phyloP scores from a whole-genome alignment of 352 stramenopile species.

The Phytophthora boehmeriae region DNA sequence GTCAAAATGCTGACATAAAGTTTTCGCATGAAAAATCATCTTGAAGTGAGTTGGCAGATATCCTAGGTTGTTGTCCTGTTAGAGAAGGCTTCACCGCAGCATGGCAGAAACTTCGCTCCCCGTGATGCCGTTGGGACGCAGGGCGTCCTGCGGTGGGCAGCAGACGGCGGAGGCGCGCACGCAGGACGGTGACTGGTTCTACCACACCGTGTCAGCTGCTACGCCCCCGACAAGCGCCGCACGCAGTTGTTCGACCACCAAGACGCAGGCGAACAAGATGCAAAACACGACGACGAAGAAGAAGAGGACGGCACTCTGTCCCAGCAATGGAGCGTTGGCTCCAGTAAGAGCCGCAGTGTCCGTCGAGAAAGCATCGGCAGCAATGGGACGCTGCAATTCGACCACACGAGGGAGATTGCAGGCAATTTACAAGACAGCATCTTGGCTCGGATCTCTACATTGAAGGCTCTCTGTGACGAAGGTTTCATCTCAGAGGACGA shows the following conservation, averaged over 20 bases:
- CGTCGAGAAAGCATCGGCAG: constrained; percentile 14
- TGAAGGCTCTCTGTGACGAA: constrained; percentile 76
- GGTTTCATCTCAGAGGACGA: constrained; percentile 82
- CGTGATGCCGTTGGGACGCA: constrained; percentile 18
- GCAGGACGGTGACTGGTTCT: constrained; percentile 28
- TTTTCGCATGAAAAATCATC: no score
- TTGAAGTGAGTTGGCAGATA: no score
- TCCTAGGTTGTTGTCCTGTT: not conserved
- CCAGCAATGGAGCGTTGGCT: constrained; percentile 30
- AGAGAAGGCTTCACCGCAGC: not conserved
- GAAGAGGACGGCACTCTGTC: constrained; percentile 11
- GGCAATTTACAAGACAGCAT: constrained; percentile 58
- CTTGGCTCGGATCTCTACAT: constrained; percentile 70
- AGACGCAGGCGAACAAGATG: constrained; percentile 23
- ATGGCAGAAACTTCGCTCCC: not conserved
- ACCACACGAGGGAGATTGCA: constrained; percentile 46
- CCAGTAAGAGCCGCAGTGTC: constrained; percentile 16
- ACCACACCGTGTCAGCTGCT: constrained; percentile 61
- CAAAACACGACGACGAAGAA: constrained; percentile 5
- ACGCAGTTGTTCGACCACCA: constrained; percentile 32
- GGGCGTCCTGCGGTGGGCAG: constrained; percentile 38
- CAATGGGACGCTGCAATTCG: constrained; percentile 25
- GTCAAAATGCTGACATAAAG: no score
- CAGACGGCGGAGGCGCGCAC: constrained; percentile 38
- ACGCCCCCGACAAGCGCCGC: constrained; percentile 47